Base-by-base conservation (phyloP, 2,329 filamentous ascomycete genomes). In the Periconia sp. region DNA sequence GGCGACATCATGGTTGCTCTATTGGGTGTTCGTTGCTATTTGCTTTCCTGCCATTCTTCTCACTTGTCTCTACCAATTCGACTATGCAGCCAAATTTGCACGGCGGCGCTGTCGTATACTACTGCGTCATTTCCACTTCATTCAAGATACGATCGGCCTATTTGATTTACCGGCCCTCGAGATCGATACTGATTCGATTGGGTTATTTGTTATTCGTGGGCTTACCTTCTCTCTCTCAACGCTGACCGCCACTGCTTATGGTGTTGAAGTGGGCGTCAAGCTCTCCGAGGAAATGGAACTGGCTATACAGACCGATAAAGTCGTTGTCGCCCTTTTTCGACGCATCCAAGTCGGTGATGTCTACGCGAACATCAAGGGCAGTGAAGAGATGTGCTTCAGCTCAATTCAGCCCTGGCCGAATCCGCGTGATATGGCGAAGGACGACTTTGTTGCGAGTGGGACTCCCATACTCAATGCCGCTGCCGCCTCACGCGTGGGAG, bases 341-440 rank as follows among this genome's bases (percentile, higher is more conserved):
- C 64, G 70, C 4, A 77, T 81, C 23, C 70, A 75, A n/a, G 70
- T 81, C 23, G 73, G 74, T 4, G 75, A 81, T 46, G 75, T 79
- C 9, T 81, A 75, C 54, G 76, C 72, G n/a, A 80, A 79, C 54
- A 57, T 80, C 34, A 81, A 81, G 56, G 78, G 77, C 16, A 75
- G 74, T n/a, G 64, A 76, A 47, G 77, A 80, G 57, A 78, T 79
- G 69, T 78, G 71, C 0, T 78, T 79, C 52, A 73, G 69, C 6
- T 59, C 65, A 3, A 42, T 74, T 13, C 63, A 63, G 4, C 35
- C 26, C 12, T 46, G 29, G 16, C 68, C 60, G 40, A 65, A 61
- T 29, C 49, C 29, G 61, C 58, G 3, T 57, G 65, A 28, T 68
- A 74, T 46, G 59, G 59, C 11, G 61, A 71, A 26, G 72, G 68